Conservation (phyloP, 352 stramenopile genomes). For the Phytophthora uliginosa region DNA sequence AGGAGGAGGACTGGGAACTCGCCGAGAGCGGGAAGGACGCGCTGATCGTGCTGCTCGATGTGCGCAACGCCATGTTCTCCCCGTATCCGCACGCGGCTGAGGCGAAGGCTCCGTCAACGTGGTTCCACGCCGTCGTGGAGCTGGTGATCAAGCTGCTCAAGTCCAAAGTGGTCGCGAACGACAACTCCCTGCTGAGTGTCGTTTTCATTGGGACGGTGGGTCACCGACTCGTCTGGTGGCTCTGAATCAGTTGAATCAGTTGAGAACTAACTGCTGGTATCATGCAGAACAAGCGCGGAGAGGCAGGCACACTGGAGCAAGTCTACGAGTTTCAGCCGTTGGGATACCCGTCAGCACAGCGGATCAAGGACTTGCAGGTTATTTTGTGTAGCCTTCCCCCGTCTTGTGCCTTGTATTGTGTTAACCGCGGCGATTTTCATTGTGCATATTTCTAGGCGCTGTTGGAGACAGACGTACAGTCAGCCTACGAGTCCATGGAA, state of each 20-base stretch:
- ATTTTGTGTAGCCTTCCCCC: neutral
- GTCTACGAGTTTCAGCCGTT: constrained; percentile 85
- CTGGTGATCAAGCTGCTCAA: constrained; percentile 80
- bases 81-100: constrained; percentile 39
- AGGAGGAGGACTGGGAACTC: constrained; percentile 75
- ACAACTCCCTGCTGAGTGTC: constrained; percentile 84
- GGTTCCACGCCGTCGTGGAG: constrained; percentile 81
- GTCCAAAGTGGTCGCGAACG: constrained; percentile 80
- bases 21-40: constrained; percentile 77
- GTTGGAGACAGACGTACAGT: constrained; percentile 53
- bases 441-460: constrained; percentile 40
- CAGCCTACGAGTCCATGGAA: constrained; percentile 64
- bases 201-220: constrained; percentile 83
- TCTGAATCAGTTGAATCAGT: neutral
- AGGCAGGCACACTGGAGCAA: constrained; percentile 67
- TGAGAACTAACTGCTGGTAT: neutral
- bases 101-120: constrained; percentile 44
- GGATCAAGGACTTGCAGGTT: constrained; percentile 82
- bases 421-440: neutral
- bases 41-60: constrained; percentile 83
- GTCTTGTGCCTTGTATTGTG: neutral
- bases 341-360: constrained; percentile 71
- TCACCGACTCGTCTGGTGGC: neutral
- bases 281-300: constrained; percentile 63
- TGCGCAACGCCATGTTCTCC: constrained; percentile 73